Percentiles rank a stretch among this genome's conserved stretches.
These are phyloP conservation scores for Dryadomyces quercus-mongolicae DNA, from an alignment of 2,329 filamentous ascomycete species.

Conservation along the genomic window DNA sequence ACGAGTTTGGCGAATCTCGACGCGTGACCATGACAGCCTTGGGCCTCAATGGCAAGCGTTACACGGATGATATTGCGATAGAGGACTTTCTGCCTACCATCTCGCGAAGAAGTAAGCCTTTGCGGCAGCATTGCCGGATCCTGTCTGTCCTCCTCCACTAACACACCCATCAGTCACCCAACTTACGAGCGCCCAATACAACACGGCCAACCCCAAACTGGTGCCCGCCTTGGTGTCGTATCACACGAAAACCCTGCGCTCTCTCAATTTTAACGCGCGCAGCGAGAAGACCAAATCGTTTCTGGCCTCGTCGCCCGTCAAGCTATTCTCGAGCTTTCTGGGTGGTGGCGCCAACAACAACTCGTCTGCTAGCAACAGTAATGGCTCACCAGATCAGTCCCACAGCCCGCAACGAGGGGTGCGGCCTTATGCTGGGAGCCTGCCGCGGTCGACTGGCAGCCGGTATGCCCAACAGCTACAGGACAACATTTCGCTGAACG, in stretches of 20 bases:
- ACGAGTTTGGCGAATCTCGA: conserved; percentile 26
- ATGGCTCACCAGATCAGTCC: not conserved
- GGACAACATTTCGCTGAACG: conserved; percentile 35
- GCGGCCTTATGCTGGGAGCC: conserved; percentile 6
- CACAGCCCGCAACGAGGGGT: not conserved
- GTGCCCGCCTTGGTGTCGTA: conserved; percentile 61
- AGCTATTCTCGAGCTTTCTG: conserved; percentile 75
- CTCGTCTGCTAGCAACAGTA: too few species aligned
- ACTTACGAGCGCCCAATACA: conserved; percentile 58
- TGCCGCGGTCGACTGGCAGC: conserved; percentile 1
- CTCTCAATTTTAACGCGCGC: conserved; percentile 50
- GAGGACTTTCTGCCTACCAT: conserved; percentile 66
- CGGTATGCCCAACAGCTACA: not conserved
- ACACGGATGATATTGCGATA: conserved; percentile 59
- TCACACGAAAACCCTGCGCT: conserved; percentile 65
- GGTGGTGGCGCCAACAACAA: conserved; percentile 36
- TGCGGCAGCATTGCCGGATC: not conserved
- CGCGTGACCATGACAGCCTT: conserved; percentile 37
- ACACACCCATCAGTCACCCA: conserved; percentile 45
- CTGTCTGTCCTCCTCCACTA: not conserved
- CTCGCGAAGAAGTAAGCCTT: conserved; percentile 53
- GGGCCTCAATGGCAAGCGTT: conserved; percentile 59
- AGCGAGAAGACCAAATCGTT: conserved; percentile 56
- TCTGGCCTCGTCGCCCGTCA: conserved; percentile 75
- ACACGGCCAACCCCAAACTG: conserved; percentile 50